These are phyloP conservation scores for Trichoderma aggressivum DNA, from an alignment of 2,329 filamentous ascomycete species.

Conservation along the genomic window DNA sequence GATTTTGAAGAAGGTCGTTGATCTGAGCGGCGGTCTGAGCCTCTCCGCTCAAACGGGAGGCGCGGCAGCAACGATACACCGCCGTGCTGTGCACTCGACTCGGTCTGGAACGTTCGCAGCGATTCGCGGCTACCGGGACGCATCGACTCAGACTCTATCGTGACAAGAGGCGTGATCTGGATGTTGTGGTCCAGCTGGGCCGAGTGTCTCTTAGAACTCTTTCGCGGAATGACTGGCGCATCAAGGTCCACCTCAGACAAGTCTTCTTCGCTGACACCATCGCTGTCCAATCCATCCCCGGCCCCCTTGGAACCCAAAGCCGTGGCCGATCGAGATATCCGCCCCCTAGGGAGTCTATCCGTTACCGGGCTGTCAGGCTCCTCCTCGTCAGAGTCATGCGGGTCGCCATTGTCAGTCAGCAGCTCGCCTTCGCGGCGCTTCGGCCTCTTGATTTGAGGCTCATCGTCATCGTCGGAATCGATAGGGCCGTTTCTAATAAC, in stretches of 20 bases:
- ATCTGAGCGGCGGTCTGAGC: slow-evolving; percentile 53
- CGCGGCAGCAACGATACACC: slow-evolving; percentile 25
- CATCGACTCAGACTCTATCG: slow-evolving; percentile 25
- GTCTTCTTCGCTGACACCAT: slow-evolving; percentile 31
- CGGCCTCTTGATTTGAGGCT: slow-evolving; percentile 27
- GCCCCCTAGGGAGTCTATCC: slow-evolving; percentile 27
- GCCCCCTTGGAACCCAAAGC: slow-evolving; percentile 16
- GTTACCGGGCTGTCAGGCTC: slow-evolving; percentile 36
- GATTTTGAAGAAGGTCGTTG: slow-evolving; percentile 50
- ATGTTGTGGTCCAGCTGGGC: slow-evolving; percentile 30
- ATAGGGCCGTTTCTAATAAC: slow-evolving; percentile 59
- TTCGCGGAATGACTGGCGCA: slow-evolving; percentile 63
- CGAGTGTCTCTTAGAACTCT: slow-evolving; percentile 66
- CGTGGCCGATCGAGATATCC: slow-evolving; percentile 14
- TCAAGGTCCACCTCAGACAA: slow-evolving; percentile 39
- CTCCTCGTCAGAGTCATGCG: slow-evolving; percentile 44
- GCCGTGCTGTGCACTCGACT: slow-evolving; percentile 1
- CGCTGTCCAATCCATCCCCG: neutral
- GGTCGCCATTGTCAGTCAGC: slow-evolving; percentile 46
- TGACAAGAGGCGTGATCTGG: slow-evolving; percentile 36
- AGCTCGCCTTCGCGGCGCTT: slow-evolving; percentile 36
- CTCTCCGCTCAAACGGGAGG: slow-evolving; percentile 57
- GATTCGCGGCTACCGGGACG: slow-evolving; percentile 22
- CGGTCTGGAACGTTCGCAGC: neutral
- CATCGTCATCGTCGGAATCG: slow-evolving; percentile 61